Conservation (phyloP, 352 stramenopile genomes). For the Phytopythium montanum region DNA sequence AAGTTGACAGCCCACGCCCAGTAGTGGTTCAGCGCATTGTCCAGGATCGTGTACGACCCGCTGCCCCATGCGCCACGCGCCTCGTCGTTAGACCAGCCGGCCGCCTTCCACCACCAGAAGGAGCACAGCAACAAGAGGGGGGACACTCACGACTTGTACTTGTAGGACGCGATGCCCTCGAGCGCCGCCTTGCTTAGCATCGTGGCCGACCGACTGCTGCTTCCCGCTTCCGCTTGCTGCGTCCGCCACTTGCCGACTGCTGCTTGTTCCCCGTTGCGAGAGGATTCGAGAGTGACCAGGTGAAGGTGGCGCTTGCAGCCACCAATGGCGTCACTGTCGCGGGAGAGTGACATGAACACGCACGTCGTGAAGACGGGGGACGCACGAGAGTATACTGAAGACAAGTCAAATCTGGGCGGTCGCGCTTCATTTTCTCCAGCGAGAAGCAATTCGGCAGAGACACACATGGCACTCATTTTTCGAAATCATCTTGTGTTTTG, state of each 20-base stretch:
- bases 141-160: constrained; percentile 81
- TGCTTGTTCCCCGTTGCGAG: not conserved
- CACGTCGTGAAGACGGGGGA: not conserved
- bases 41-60: constrained; percentile 84
- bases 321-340: not conserved
- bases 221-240: constrained; percentile 3
- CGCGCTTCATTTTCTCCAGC: too few species aligned
- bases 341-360: constrained; percentile 5
- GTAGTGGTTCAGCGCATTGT: constrained; percentile 87
- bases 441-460: too few species aligned
- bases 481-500: too few species aligned
- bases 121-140: not conserved
- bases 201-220: too few species aligned
- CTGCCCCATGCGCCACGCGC: constrained; percentile 17
- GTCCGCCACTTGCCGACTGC: not conserved
- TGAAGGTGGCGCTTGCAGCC: too few species aligned
- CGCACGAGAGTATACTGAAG: too few species aligned
- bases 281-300: not conserved
- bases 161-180: constrained; percentile 82
- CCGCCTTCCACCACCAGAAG: not conserved
- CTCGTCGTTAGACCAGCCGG: not conserved
- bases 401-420: too few species aligned
- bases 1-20: constrained; percentile 84
- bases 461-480: too few species aligned
- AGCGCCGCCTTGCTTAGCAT: constrained; percentile 78